Evolutionary conservation across 331 rosid genomes (phyloP).

Genomic region (Cydonia oblonga): DNA sequence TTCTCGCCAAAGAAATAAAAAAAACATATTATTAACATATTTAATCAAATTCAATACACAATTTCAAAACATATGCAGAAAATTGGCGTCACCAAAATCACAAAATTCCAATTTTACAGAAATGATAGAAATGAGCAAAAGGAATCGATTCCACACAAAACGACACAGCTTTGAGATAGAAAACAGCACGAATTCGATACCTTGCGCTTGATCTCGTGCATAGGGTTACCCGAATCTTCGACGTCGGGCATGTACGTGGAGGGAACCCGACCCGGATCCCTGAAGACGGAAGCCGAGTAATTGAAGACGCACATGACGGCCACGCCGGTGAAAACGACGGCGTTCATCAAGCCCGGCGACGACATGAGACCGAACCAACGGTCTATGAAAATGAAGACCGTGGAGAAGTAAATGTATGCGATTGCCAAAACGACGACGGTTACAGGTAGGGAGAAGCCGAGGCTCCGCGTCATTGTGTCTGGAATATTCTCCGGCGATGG

Average conservation of each 20-base stretch:
- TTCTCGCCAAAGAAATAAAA: neutral
- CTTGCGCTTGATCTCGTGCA: slow-evolving; percentile 99
- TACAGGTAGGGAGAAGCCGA: slow-evolving; percentile 50
- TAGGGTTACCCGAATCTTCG: slow-evolving; percentile 49
- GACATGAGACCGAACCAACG: slow-evolving; percentile 83
- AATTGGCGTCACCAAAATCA: neutral
- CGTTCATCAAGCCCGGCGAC: slow-evolving; percentile 80
- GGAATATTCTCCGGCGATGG: slow-evolving; percentile 4
- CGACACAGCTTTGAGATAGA: neutral
- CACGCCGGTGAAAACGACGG: slow-evolving; percentile 59
- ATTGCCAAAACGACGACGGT: slow-evolving; percentile 49
- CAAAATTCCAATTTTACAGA: neutral
- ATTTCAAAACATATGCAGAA: neutral
- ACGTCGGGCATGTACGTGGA: slow-evolving; percentile 64
- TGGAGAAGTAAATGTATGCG: slow-evolving; percentile 54
- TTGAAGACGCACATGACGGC: slow-evolving; percentile 43
- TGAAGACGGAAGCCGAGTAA: slow-evolving; percentile 39
- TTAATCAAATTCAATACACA: neutral
- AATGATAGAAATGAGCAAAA: neutral
- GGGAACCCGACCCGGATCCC: slow-evolving; percentile 92
- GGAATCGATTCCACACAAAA: neutral
- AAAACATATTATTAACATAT: neutral
- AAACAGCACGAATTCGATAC: slow-evolving; percentile 24
- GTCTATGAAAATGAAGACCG: slow-evolving; percentile 69
- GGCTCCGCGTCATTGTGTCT: slow-evolving; percentile 33